A percentile compares a stretch with the other conserved stretches of the same genome.
phyloP scores from a whole-genome alignment of 1,284 basidiomycete genomes.

The Moniliella sp. region DNA sequence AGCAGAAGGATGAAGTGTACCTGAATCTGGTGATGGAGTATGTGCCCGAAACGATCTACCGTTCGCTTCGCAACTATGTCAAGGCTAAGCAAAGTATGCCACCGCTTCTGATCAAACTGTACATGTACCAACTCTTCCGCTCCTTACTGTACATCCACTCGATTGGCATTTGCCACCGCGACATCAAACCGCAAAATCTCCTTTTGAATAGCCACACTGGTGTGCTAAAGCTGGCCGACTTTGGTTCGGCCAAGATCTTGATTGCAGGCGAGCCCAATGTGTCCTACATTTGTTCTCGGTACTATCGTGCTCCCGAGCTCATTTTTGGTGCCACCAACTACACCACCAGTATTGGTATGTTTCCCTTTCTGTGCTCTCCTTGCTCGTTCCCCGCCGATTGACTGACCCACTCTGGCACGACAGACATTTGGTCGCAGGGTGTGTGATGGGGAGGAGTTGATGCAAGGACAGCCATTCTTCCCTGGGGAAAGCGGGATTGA shows the following conservation, averaged over 20 bases:
- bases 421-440: constrained; percentile 94
- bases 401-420: no score
- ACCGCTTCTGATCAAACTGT: constrained; percentile 93
- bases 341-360: constrained; percentile 88
- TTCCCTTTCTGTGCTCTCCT: constrained; percentile 1
- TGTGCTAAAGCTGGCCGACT: constrained; percentile 91
- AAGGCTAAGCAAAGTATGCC: constrained; percentile 99
- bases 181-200: constrained; percentile 98
- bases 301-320: constrained; percentile 95
- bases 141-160: constrained; percentile 94
- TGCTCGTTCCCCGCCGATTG: constrained; percentile 1
- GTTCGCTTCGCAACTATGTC: constrained; percentile 90
- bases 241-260: constrained; percentile 91
- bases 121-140: constrained; percentile 90
- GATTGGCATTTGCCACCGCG: constrained; percentile 66
- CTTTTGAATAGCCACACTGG: constrained; percentile 88
- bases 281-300: constrained; percentile 96
- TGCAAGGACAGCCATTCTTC: constrained; percentile 96
- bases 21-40: constrained; percentile 97
- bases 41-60: constrained; percentile 98
- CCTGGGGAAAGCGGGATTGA: constrained; percentile 97
- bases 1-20: constrained; percentile 94
- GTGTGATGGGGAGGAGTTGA: constrained; percentile 99
- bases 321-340: constrained; percentile 99
- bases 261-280: constrained; percentile 95